Evolutionary conservation across 2,329 filamentous ascomycete genomes (phyloP), one percentile per base, ranked within the genome.

Genomic region (Tolypocladium tropicale): DNA sequence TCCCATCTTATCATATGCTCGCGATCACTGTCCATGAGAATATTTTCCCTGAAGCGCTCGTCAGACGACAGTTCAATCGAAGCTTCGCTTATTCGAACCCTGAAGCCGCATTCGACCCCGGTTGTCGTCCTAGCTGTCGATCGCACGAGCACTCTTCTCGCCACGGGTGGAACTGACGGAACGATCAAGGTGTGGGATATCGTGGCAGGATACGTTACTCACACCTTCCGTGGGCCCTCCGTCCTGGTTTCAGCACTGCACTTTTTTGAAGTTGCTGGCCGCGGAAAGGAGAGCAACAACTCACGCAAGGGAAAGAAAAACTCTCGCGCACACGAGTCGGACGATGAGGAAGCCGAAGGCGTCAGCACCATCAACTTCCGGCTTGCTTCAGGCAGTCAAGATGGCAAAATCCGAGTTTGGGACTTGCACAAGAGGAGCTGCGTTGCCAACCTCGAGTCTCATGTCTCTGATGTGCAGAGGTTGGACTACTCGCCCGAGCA

Each of bases 121-220:
- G 91, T 97, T 1, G 86, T 96, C 1, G 90, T 93, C 10, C 78
- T 93, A 16, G 85, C 90, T 1, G 84, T 94, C 59, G 94, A 99
- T 69, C 80, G 83, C 55, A 96, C 92, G 1, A 88, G 92, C 65
- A 95, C 93, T 2, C 77, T 99, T 14, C 78, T 99, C 48, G 94
- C 92, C 18, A 97, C 93, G 18, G 94, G 95, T 60, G 90, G 89
- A 52, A 92, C 94, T 4, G 94, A 99, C 68, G 94, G 94, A 28
- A 83, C 88, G 1, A 89, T 97, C 64, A 99, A 99, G 71, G 86
- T 99, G 54, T 99, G 93, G 93, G 94, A 99, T 72, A 90, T 99
- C 58, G 78, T 80, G 53, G 90, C 86, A 49, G 94, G 94, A 25
- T 97, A 89, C 70, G 85, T 91, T 34, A 99, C 95, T 32, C 94